Evolutionary conservation across 2,329 filamentous ascomycete genomes (phyloP).

Genomic region (Cryoendolithus antarcticus): DNA sequence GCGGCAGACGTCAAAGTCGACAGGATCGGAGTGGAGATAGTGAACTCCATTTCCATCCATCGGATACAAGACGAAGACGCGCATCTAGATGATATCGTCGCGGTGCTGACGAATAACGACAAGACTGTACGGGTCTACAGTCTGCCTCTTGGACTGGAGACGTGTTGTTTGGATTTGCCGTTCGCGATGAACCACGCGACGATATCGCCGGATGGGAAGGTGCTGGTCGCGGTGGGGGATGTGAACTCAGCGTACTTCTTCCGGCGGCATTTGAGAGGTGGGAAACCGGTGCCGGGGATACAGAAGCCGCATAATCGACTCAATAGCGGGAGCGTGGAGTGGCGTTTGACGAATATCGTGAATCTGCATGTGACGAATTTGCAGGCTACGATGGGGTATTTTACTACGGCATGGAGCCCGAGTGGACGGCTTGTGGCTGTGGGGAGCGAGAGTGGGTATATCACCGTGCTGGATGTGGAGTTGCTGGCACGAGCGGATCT

Average conservation of each 20-base stretch:
- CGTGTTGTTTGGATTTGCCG: constrained; percentile 62
- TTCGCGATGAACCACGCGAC: constrained; percentile 87
- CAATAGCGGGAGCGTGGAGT: constrained; percentile 23
- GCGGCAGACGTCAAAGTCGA: constrained; percentile 42
- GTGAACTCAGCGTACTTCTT: constrained; percentile 80
- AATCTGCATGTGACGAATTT: constrained; percentile 27
- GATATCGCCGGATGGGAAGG: constrained; percentile 76
- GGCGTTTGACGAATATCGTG: constrained; percentile 30
- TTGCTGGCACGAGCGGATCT: constrained; percentile 23
- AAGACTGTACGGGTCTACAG: constrained; percentile 76
- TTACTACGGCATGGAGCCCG: constrained; percentile 65
- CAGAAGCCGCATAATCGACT: constrained; percentile 26
- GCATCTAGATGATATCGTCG: constrained; percentile 44
- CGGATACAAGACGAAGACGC: constrained; percentile 41
- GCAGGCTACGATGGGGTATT: constrained; percentile 43
- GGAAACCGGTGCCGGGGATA: constrained; percentile 20
- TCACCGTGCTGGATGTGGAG: constrained; percentile 58
- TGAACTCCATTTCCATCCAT: constrained; percentile 56
- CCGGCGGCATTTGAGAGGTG: constrained; percentile 32
- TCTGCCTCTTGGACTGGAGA: constrained; percentile 52
- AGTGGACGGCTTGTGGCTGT: constrained; percentile 61
- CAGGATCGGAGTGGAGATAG: constrained; percentile 50
- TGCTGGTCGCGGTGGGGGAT: constrained; percentile 77
- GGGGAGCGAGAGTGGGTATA: constrained; percentile 68
- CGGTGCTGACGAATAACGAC: constrained; percentile 80